Percentiles rank a stretch among this genome's conserved stretches.
These are phyloP conservation scores for Xylaria bambusicola DNA, from an alignment of 495 filamentous ascomycete species.

Conservation along the genomic window DNA sequence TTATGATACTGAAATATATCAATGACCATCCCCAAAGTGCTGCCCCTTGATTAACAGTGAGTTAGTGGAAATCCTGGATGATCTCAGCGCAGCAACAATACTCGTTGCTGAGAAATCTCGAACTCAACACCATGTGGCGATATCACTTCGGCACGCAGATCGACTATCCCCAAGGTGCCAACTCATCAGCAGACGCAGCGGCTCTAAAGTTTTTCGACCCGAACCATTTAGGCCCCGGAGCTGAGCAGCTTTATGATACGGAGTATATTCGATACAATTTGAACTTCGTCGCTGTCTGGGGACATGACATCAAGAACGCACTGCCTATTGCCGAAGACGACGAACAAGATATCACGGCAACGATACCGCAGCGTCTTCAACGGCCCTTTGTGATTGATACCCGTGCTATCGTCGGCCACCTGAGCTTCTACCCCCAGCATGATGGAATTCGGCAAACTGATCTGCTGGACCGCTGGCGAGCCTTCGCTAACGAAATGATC, in stretches of 20 bases:
- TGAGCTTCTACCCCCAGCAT: slow-evolving; percentile 43
- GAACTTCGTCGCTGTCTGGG: slow-evolving; percentile 53
- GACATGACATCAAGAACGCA: slow-evolving; percentile 36
- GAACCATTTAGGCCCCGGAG: slow-evolving; percentile 24
- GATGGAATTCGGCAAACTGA: slow-evolving; percentile 52
- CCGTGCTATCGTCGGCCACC: slow-evolving; percentile 53
- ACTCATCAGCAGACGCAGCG: slow-evolving; percentile 15
- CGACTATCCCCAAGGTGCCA: slow-evolving; percentile 17
- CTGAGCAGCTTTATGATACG: slow-evolving; percentile 47
- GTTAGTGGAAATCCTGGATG: slow-evolving; percentile 49
- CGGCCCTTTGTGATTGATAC: slow-evolving; percentile 53
- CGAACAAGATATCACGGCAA: slow-evolving; percentile 35
- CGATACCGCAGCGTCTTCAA: slow-evolving; percentile 24
- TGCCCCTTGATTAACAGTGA: slow-evolving; percentile 20
- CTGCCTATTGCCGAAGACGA: slow-evolving; percentile 36
- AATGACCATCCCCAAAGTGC: background rate
- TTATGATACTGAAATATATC: background rate
- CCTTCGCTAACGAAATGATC: slow-evolving; percentile 52
- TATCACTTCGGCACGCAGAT: slow-evolving; percentile 52
- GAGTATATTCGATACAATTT: slow-evolving; percentile 45
- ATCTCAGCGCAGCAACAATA: slow-evolving; percentile 58
- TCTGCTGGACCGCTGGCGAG: slow-evolving; percentile 52
- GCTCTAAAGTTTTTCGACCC: slow-evolving; percentile 17
- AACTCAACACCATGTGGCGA: slow-evolving; percentile 41
- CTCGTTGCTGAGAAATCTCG: slow-evolving; percentile 55